Evolutionary conservation across 305 asterid genomes (phyloP).

Genomic region (Fraxinus nigra): DNA sequence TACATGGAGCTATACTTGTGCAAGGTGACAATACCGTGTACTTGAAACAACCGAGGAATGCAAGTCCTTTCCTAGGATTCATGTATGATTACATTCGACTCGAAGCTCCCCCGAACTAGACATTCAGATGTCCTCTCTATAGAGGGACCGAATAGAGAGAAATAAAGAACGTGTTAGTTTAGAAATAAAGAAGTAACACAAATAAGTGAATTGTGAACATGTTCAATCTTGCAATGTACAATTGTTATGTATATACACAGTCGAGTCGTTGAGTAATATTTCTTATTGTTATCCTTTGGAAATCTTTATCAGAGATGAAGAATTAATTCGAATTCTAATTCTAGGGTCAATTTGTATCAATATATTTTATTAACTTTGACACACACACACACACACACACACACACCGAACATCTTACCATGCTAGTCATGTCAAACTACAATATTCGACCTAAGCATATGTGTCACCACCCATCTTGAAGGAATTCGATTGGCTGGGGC

Average conservation of each 20-base stretch:
- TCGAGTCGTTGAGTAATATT: neutral
- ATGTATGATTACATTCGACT: slow-evolving; percentile 49
- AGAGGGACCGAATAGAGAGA: neutral
- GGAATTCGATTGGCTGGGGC: neutral
- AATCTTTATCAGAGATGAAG: neutral
- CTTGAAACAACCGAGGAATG: slow-evolving; percentile 39
- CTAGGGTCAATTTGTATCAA: too few relatives aligned
- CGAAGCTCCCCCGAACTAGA: slow-evolving; percentile 36
- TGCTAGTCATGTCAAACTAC: too few relatives aligned
- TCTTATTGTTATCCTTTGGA: neutral
- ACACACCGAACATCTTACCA: too few relatives aligned
- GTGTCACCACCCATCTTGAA: neutral
- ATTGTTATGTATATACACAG: neutral
- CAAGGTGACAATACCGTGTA: slow-evolving; percentile 58
- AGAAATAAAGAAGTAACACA: neutral
- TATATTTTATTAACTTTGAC: too few relatives aligned
- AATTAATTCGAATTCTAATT: neutral
- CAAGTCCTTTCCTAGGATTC: slow-evolving; percentile 39
- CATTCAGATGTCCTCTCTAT: neutral
- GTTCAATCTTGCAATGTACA: neutral
- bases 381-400: too few relatives aligned
- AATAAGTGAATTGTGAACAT: neutral
- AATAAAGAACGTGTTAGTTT: neutral
- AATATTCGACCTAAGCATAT: too few relatives aligned
- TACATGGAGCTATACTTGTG: slow-evolving; percentile 45